Base-by-base conservation (phyloP, 345 rosid genomes). In the Pistacia vera region DNA sequence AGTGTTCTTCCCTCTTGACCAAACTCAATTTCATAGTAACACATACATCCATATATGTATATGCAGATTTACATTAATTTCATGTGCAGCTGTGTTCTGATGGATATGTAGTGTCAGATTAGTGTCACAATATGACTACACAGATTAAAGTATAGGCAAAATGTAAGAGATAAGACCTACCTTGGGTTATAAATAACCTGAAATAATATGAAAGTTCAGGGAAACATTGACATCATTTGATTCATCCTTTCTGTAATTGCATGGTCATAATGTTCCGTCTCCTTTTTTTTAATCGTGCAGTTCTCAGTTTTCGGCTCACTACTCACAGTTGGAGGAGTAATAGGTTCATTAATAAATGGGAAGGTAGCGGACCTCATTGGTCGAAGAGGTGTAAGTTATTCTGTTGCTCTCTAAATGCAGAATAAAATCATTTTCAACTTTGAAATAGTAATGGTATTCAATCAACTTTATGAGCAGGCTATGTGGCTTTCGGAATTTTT, bases 401-500 rank as follows among this genome's bases (percentile, higher is more conserved):
- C 3, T 6, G 22, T 55, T 35, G 35, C 7, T 17, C 52, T 12
- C 33, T 41, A 36, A 69, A 11, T 12, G 49, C 12, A 11, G 20
- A 5, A 5, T 6, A 54, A 49, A 49, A 49, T 41, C 46, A 41
- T 8, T 25, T 48, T 67, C 48, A 18, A 55, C 22, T 13, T 68
- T 25, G 38, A 14, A 5, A 6, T 0, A 66, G 22, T 10, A 49
- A 10, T 35, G 28, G 9, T 14, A 20, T 36, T 44, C 66, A 28
- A 62, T 18, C 35, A 49, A 33, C 33, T 33, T 55, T 14, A 33
- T 70, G 36, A 30, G 63, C 90, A 91, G 95, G 76, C 91, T 52
- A 88, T 91, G 90, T 83, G 90, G 87, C 36, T 88, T n/a, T 84
- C 91, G 25, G 83, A 85, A 60, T 18, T 75, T 9, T 83, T 91